phyloP scores from a whole-genome alignment of 352 stramenopile species.

The Globisporangium camurandrum region DNA sequence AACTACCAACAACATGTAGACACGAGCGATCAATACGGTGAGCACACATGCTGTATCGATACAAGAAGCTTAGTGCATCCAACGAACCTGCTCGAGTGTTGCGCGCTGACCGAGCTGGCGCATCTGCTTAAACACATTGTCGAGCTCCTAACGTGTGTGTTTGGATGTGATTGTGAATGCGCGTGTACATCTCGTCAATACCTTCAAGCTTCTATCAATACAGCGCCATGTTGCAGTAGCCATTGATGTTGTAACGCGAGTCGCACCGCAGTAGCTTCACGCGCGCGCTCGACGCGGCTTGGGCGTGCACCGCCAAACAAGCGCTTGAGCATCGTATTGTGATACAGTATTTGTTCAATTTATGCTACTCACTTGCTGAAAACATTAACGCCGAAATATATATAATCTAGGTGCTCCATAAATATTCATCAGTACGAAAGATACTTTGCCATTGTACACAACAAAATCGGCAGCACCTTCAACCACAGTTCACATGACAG shows the following conservation, averaged over 20 bases:
- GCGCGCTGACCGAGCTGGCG: constrained; percentile 39
- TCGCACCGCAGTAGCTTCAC: constrained; percentile 36
- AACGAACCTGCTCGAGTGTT: constrained; percentile 48
- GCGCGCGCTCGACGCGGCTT: constrained; percentile 26
- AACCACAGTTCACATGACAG: too few relatives aligned
- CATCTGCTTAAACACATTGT: constrained; percentile 47
- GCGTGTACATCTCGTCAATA: too few relatives aligned
- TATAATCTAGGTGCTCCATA: not conserved
- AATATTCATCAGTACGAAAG: not conserved
- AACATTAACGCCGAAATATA: too few relatives aligned
- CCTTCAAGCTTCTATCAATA: too few relatives aligned
- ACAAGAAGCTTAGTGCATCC: not conserved
- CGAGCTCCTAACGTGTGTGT: constrained; percentile 40
- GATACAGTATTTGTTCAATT: too few relatives aligned
- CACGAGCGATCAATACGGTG: too few relatives aligned
- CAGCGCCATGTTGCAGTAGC: not conserved
- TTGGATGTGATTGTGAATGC: too few relatives aligned
- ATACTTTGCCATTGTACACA: not conserved
- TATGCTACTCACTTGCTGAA: too few relatives aligned
- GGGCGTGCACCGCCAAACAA: constrained; percentile 30
- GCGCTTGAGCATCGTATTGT: constrained; percentile 11
- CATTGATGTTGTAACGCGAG: too few relatives aligned
- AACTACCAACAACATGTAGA: constrained; percentile 24
- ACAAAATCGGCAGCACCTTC: too few relatives aligned
- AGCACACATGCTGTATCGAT: too few relatives aligned